phyloP scores from a whole-genome alignment of 1,139 yeast genomes.

The Scheffersomyces titani region DNA sequence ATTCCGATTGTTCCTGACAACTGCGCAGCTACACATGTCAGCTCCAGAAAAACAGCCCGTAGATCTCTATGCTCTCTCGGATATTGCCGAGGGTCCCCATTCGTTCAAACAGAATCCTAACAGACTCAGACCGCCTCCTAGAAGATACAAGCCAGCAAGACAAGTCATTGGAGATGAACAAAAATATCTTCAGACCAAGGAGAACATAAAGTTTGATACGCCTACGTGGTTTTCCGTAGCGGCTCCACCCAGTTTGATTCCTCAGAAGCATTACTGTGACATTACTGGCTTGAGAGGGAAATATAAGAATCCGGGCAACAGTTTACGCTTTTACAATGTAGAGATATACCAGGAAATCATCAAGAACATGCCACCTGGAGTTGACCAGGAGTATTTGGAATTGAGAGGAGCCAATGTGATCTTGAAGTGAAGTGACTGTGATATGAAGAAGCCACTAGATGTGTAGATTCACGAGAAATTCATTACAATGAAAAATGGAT shows the following conservation, averaged over 20 bases:
- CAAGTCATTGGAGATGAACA: conserved; percentile 80
- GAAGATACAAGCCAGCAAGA: conserved; percentile 74
- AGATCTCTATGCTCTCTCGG: conserved; percentile 39
- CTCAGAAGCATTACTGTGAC: conserved; percentile 86
- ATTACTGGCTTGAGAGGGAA: conserved; percentile 84
- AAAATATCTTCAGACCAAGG: conserved; percentile 52
- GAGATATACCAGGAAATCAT: conserved; percentile 82
- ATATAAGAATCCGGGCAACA: conserved; percentile 76
- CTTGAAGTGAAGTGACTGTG: conserved; percentile 55
- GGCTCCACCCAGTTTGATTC: conserved; percentile 88
- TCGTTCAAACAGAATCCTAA: conserved; percentile 56
- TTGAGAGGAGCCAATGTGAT: conserved; percentile 88
- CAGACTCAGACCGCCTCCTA: conserved; percentile 46
- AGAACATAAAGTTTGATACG: conserved; percentile 43
- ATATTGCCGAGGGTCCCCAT: conserved; percentile 44
- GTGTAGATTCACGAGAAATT: no score
- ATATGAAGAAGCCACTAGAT: no score
- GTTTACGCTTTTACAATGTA: conserved; percentile 76
- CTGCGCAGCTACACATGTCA: conserved; percentile 4
- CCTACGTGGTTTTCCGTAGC: conserved; percentile 65
- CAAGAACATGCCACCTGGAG: conserved; percentile 82
- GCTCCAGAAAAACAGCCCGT: conserved; percentile 6
- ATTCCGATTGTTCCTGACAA: not conserved
- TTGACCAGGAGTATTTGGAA: conserved; percentile 89
- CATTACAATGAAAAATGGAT: no score